phyloP scores from a whole-genome alignment of 2,329 filamentous ascomycete species.

The Cladosporium sp. region DNA sequence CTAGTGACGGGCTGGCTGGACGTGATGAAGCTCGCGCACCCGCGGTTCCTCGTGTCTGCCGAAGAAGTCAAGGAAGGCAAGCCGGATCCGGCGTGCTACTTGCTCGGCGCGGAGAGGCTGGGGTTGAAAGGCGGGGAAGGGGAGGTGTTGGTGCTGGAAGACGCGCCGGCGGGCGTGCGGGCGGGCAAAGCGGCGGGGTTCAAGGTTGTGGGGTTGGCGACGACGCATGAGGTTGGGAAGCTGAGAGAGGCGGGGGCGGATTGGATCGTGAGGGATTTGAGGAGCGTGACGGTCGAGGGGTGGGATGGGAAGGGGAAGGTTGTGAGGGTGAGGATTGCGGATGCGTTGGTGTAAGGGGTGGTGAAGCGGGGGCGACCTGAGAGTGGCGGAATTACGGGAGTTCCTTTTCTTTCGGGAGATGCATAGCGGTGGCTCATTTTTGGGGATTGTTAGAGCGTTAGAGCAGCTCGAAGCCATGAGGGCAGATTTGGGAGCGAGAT shows the following conservation, averaged over 20 bases:
- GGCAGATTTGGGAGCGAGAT: no score
- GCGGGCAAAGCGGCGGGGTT: slow-evolving; percentile 83
- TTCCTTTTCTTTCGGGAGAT: neutral
- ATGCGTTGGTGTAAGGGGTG: slow-evolving; percentile 44
- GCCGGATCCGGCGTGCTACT: slow-evolving; percentile 46
- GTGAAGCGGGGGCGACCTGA: no score
- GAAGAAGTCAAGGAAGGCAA: slow-evolving; percentile 46
- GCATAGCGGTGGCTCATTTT: no score
- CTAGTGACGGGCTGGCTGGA: slow-evolving; percentile 47
- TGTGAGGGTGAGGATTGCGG: slow-evolving; percentile 61
- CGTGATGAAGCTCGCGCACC: slow-evolving; percentile 42
- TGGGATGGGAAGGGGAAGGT: slow-evolving; percentile 49
- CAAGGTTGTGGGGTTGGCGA: slow-evolving; percentile 75
- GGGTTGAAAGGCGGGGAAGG: slow-evolving; percentile 32
- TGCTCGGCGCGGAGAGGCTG: slow-evolving; percentile 34
- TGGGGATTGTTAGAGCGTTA: no score
- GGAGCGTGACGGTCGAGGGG: slow-evolving; percentile 60
- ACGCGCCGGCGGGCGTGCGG: slow-evolving; percentile 77
- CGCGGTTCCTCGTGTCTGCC: slow-evolving; percentile 42
- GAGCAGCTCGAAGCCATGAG: no score
- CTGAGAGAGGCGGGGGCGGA: slow-evolving; percentile 72
- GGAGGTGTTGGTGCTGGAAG: slow-evolving; percentile 71
- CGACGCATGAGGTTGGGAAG: slow-evolving; percentile 70
- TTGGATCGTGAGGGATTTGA: slow-evolving; percentile 77
- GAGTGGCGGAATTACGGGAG: no score